Conservation (phyloP, 441 rosid species). For the Adansonia madagascariensis region DNA sequence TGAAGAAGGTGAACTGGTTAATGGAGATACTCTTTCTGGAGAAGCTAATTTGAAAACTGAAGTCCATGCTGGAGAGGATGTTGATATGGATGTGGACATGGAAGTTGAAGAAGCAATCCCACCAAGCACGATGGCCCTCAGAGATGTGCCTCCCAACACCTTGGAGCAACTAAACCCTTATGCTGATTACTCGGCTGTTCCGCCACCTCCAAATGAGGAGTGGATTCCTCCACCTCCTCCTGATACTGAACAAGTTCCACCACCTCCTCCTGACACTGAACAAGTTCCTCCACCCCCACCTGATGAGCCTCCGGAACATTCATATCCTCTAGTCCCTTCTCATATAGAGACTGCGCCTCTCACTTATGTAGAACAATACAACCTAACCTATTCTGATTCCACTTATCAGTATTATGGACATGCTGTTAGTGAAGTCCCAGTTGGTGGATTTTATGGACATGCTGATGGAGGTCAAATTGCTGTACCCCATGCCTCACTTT, state of each 20-base stretch:
- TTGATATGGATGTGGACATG: conserved; percentile 98
- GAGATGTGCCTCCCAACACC: conserved; percentile 36
- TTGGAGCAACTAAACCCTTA: conserved; percentile 46
- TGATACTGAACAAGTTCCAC: conserved; percentile 71
- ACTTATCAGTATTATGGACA: conserved; percentile 61
- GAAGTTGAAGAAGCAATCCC: conserved; percentile 79
- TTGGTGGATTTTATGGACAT: conserved; percentile 60
- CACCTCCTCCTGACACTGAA: conserved; percentile 77
- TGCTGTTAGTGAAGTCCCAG: conserved; percentile 40
- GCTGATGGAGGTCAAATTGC: conserved; percentile 69
- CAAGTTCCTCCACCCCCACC: conserved; percentile 63
- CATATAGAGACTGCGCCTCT: conserved; percentile 51
- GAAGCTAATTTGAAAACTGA: conserved; percentile 36
- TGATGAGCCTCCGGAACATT: conserved; percentile 63
- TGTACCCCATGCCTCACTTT: conserved; percentile 55
- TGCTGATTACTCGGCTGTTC: conserved; percentile 45
- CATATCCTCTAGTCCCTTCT: conserved; percentile 50
- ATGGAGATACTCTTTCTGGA: conserved; percentile 35
- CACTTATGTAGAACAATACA: conserved; percentile 59
- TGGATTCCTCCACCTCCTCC: conserved; percentile 92
- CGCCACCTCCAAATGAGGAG: conserved; percentile 76
- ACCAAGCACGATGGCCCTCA: conserved; percentile 25
- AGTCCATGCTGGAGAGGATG: conserved; percentile 57
- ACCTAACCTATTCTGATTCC: conserved; percentile 56
- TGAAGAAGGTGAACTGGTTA: conserved; percentile 36